Conservation (phyloP, 352 stramenopile species). For the Plasmopara muralis region DNA sequence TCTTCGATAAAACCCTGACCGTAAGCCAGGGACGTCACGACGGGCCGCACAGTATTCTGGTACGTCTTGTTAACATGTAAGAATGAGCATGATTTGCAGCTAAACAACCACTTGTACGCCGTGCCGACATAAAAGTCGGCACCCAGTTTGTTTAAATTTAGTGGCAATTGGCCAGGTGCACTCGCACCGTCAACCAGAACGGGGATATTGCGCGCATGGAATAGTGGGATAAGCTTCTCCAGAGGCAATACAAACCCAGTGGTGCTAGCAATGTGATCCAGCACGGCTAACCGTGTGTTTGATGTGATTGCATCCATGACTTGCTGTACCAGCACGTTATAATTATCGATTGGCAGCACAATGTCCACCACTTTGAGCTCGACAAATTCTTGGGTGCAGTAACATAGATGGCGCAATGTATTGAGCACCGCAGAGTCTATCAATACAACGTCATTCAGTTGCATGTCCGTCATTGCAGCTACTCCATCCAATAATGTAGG, state of each 20-base stretch:
- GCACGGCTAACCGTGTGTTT: constrained; percentile 76
- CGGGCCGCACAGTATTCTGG: constrained; percentile 64
- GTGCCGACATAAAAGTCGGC: constrained; percentile 83
- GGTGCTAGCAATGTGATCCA: constrained; percentile 78
- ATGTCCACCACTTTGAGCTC: constrained; percentile 83
- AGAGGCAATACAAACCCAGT: constrained; percentile 72
- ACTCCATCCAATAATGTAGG: neutral
- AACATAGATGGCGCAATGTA: constrained; percentile 77
- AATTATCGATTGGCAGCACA: constrained; percentile 58
- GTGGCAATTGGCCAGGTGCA: constrained; percentile 58
- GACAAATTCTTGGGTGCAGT: constrained; percentile 84
- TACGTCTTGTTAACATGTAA: constrained; percentile 79
- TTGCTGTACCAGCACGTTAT: constrained; percentile 62
- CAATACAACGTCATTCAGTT: constrained; percentile 2
- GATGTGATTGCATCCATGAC: constrained; percentile 68
- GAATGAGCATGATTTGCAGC: constrained; percentile 81
- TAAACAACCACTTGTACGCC: constrained; percentile 83
- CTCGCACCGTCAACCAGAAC: constrained; percentile 78
- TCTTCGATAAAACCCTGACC: constrained; percentile 78
- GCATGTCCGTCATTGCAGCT: neutral
- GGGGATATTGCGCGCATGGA: constrained; percentile 68
- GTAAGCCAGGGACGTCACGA: constrained; percentile 77
- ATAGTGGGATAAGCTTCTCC: constrained; percentile 77
- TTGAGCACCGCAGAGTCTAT: constrained; percentile 77
- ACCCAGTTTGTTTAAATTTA: constrained; percentile 58